These are phyloP conservation scores for Cercospora janseana DNA, from an alignment of 2,329 filamentous ascomycete genomes.

Conservation along the genomic window DNA sequence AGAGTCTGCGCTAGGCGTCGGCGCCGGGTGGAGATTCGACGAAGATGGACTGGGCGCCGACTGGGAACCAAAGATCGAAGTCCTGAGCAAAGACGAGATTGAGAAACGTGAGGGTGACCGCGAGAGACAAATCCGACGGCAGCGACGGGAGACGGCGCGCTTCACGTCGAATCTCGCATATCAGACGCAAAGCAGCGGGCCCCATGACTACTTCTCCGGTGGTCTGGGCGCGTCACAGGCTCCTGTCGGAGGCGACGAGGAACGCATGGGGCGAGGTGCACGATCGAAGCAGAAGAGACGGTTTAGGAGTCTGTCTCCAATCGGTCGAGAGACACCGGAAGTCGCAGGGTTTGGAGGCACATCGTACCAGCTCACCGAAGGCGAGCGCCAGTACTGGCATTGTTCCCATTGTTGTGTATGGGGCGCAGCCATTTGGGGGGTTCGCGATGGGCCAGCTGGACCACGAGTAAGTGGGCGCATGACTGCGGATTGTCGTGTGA, in stretches of 20 bases:
- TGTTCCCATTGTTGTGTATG: slow-evolving; percentile 85
- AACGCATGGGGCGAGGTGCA: slow-evolving; percentile 87
- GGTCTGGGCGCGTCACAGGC: slow-evolving; percentile 39
- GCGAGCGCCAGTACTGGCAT: slow-evolving; percentile 77
- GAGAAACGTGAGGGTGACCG: slow-evolving; percentile 94
- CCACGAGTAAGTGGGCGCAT: slow-evolving; percentile 50
- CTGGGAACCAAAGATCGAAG: slow-evolving; percentile 54
- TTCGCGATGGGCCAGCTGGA: slow-evolving; percentile 83
- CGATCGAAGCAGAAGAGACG: slow-evolving; percentile 92
- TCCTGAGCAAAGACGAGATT: slow-evolving; percentile 89
- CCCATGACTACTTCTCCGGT: slow-evolving; percentile 58
- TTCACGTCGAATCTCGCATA: slow-evolving; percentile 55
- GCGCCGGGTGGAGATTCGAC: slow-evolving; percentile 94
- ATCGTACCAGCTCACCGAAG: slow-evolving; percentile 63
- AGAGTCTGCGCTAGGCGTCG: slow-evolving; percentile 52
- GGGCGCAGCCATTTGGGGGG: slow-evolving; percentile 90
- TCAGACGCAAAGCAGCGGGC: slow-evolving; percentile 45
- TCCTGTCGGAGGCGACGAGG: slow-evolving; percentile 54
- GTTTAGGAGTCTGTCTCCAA: slow-evolving; percentile 83
- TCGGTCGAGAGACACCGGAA: slow-evolving; percentile 80
- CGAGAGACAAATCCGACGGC: slow-evolving; percentile 81
- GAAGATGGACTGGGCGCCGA: slow-evolving; percentile 72
- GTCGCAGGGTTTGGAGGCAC: slow-evolving; percentile 64
- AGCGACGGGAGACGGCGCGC: slow-evolving; percentile 85
- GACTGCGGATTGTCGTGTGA: slow-evolving; percentile 36